phyloP scores from a whole-genome alignment of 1,284 basidiomycete species.

The Melampsora americana region DNA sequence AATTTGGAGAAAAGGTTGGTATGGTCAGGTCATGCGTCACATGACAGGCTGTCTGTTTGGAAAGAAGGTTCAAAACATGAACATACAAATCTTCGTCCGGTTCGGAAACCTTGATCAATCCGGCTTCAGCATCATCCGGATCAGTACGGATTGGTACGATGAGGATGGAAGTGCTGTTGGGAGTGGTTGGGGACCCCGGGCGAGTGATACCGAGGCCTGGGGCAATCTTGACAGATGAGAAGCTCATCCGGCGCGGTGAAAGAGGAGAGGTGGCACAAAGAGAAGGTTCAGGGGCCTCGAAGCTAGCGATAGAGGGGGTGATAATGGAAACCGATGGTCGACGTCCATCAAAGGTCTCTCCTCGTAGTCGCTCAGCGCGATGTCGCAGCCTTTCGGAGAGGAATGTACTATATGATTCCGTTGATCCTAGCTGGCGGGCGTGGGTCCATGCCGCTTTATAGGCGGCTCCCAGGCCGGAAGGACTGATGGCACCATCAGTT shows the following conservation, averaged over 20 bases:
- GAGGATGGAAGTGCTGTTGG: slow-evolving; percentile 11
- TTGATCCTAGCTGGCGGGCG: not conserved
- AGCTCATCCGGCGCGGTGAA: slow-evolving; percentile 13
- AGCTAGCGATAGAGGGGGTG: slow-evolving; percentile 9
- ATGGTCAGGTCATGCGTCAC: not conserved
- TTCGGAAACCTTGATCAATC: slow-evolving; percentile 25
- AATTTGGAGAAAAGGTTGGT: not conserved
- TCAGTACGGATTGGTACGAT: slow-evolving; percentile 22
- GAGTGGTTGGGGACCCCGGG: not conserved
- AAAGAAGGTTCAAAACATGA: not conserved
- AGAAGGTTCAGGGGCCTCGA: slow-evolving; percentile 11
- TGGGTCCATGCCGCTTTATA: slow-evolving; percentile 42
- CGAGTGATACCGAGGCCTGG: slow-evolving; percentile 12
- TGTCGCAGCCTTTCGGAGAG: slow-evolving; percentile 13
- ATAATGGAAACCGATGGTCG: slow-evolving; percentile 11
- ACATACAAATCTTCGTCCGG: slow-evolving; percentile 39
- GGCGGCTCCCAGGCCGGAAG: slow-evolving; percentile 20
- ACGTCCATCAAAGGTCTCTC: not conserved
- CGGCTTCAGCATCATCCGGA: slow-evolving; percentile 19
- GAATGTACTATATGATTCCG: slow-evolving; percentile 20
- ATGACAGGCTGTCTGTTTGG: too few relatives aligned
- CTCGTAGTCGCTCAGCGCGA: slow-evolving; percentile 20
- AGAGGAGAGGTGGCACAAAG: not conserved
- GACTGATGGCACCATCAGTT: slow-evolving; percentile 24
- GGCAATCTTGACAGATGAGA: slow-evolving; percentile 6